phyloP scores from a whole-genome alignment of 2,329 filamentous ascomycete genomes.

The Ambrosiella xylebori region DNA sequence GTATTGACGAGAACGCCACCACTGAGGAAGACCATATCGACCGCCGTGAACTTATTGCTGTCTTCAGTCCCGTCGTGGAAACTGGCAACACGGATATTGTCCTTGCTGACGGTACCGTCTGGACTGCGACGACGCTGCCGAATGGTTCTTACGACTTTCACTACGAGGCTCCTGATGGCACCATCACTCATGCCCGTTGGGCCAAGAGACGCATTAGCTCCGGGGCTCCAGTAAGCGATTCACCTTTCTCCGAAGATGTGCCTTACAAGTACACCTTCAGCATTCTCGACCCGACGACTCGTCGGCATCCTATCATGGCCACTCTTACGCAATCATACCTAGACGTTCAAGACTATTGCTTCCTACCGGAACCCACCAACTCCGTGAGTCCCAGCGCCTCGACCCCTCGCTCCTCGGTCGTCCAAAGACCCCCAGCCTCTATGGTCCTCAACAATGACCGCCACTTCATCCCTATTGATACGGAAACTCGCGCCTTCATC shows the following conservation, averaged over 20 bases:
- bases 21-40: constrained; percentile 30
- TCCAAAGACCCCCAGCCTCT: not conserved
- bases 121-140: constrained; percentile 34
- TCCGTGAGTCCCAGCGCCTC: not conserved
- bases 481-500: constrained; percentile 15
- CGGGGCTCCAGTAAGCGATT: constrained; percentile 16
- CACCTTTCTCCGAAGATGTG: constrained; percentile 14
- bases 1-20: constrained; percentile 29
- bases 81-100: constrained; percentile 47
- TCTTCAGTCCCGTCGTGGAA: constrained; percentile 39
- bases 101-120: constrained; percentile 43
- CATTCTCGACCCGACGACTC: constrained; percentile 50
- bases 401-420: constrained; percentile 3
- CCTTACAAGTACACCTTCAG: constrained; percentile 53
- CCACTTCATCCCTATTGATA: constrained; percentile 15
- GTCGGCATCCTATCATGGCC: constrained; percentile 60
- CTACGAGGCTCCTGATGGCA: constrained; percentile 18
- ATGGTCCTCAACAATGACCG: constrained; percentile 7
- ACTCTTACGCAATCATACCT: constrained; percentile 45
- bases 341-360: constrained; percentile 41
- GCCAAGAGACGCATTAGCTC: constrained; percentile 4
- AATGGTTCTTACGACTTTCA: constrained; percentile 51
- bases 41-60: constrained; percentile 41
- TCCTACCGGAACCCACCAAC: constrained; percentile 4
- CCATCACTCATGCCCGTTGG: constrained; percentile 8